phyloP scores from a whole-genome alignment of 495 filamentous ascomycete species.

The Hypoxylon crocopeplum region DNA sequence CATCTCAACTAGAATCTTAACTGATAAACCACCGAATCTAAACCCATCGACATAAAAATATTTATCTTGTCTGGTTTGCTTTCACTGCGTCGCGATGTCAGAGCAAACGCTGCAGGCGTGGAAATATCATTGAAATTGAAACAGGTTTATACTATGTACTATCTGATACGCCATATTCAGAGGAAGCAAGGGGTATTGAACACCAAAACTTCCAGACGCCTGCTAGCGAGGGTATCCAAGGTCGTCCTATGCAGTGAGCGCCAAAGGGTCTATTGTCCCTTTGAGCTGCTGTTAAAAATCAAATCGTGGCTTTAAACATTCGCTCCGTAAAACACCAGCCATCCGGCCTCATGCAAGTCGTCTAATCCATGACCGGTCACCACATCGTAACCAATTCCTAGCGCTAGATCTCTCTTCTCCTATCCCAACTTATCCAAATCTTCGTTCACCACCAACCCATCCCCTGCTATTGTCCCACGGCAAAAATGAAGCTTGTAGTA shows the following conservation, averaged over 20 bases:
- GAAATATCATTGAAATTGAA: too few relatives aligned
- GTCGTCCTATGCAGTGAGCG: constrained; percentile 7
- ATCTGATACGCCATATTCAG: constrained; percentile 4
- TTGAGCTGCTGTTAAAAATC: neutral
- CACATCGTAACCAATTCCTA: neutral
- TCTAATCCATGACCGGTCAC: constrained; percentile 7
- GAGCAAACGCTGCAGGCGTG: too few relatives aligned
- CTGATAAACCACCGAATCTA: too few relatives aligned
- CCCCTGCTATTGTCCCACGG: too few relatives aligned
- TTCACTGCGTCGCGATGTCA: too few relatives aligned
- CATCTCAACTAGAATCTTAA: too few relatives aligned
- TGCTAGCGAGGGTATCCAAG: constrained; percentile 13
- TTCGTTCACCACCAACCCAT: too few relatives aligned
- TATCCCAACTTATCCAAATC: too few relatives aligned
- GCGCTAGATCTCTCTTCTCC: neutral
- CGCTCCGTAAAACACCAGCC: constrained; percentile 13
- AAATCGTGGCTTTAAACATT: constrained; percentile 18
- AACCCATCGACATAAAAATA: too few relatives aligned
- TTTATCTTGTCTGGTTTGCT: too few relatives aligned
- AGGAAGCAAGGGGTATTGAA: neutral
- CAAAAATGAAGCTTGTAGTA: too few relatives aligned
- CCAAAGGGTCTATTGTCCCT: neutral
- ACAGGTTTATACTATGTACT: too few relatives aligned
- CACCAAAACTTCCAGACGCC: constrained; percentile 20
- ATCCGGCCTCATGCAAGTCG: constrained; percentile 18